These are phyloP conservation scores for Penicillium sp. DNA, from an alignment of 2,329 filamentous ascomycete species.

Conservation along the genomic window DNA sequence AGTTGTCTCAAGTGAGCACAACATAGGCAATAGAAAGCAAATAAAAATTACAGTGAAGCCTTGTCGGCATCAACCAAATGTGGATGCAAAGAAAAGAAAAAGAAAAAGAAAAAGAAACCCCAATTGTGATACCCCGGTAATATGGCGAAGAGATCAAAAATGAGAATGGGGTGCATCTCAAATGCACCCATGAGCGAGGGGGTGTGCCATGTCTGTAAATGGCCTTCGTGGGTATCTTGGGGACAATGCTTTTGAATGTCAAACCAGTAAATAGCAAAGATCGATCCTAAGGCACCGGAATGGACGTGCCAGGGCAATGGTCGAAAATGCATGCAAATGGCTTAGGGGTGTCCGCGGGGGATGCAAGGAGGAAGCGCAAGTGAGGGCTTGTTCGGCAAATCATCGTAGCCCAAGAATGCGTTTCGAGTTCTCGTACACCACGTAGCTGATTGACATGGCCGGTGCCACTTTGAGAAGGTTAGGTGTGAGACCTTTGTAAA, in stretches of 20 bases:
- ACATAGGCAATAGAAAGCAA: not conserved
- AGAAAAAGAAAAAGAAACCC: no score
- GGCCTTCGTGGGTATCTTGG: slow-evolving; percentile 33
- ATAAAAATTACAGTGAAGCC: slow-evolving; percentile 2
- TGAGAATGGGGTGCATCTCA: slow-evolving; percentile 6
- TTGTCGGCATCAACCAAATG: slow-evolving; percentile 1
- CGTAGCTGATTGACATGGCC: slow-evolving; percentile 90
- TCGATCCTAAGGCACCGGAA: not conserved
- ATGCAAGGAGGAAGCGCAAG: not conserved
- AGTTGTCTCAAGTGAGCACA: slow-evolving; percentile 6
- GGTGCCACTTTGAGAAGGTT: slow-evolving; percentile 96
- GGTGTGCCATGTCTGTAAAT: slow-evolving; percentile 12
- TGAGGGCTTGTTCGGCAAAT: slow-evolving; percentile 12
- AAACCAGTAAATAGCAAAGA: not conserved
- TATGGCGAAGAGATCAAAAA: not conserved
- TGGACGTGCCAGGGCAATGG: not conserved
- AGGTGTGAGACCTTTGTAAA: slow-evolving; percentile 93
- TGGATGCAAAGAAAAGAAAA: not conserved
- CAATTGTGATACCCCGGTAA: not conserved
- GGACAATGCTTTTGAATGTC: slow-evolving; percentile 20
- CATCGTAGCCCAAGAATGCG: slow-evolving; percentile 57
- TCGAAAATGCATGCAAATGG: not conserved
- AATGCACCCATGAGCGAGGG: slow-evolving; percentile 13
- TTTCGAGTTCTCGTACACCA: slow-evolving; percentile 91
- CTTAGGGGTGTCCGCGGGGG: not conserved